Evolutionary conservation across 1,284 basidiomycete species (phyloP).

Genomic region (Austroboletus novae-zelandiae): DNA sequence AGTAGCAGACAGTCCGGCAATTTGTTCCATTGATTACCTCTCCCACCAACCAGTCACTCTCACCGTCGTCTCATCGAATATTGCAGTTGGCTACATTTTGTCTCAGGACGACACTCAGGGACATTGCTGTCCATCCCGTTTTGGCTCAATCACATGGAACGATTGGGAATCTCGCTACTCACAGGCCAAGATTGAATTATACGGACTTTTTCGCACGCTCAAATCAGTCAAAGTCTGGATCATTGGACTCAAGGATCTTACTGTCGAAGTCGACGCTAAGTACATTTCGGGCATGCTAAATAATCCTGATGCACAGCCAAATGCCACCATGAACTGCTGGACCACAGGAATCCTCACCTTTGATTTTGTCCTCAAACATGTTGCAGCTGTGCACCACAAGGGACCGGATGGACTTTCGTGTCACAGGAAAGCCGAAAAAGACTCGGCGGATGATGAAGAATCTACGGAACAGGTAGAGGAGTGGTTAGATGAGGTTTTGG

Average conservation of each 20-base stretch:
- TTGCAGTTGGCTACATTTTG: constrained; percentile 33
- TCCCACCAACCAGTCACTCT: constrained; percentile 30
- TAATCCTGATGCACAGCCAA: constrained; percentile 19
- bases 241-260: background rate
- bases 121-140: constrained; percentile 20
- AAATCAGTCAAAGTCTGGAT: background rate
- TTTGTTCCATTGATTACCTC: constrained; percentile 34
- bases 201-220: constrained; percentile 34
- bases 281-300: constrained; percentile 8
- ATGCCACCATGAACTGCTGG: constrained; percentile 40
- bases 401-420: background rate
- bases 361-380: constrained; percentile 24
- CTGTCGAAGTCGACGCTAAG: background rate
- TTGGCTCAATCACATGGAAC: constrained; percentile 38
- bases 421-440: background rate
- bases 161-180: constrained; percentile 37
- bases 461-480: background rate
- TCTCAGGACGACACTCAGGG: constrained; percentile 27
- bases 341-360: constrained; percentile 38
- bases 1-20: constrained; percentile 7
- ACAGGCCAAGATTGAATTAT: constrained; percentile 43
- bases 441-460: background rate
- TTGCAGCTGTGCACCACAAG: background rate
- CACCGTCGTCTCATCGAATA: constrained; percentile 35
- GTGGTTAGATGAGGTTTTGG: background rate